Evolutionary conservation across 768 basidiomycete genomes (phyloP).

Genomic region (Fistulinella prunicolor): DNA sequence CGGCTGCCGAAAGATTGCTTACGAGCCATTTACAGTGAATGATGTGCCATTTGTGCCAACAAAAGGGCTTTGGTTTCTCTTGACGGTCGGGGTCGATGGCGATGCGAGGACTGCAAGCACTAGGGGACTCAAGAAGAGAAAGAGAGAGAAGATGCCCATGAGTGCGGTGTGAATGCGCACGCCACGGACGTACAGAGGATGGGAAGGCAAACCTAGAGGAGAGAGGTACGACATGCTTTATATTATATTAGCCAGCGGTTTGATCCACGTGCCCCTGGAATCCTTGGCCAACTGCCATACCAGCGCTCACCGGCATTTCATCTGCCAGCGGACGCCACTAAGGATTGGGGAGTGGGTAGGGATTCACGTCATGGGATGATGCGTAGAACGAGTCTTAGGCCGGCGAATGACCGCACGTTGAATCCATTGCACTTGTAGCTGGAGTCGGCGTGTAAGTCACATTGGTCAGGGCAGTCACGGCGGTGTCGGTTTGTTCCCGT

Average conservation of each 20-base stretch:
- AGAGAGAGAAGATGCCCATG: conserved; percentile 37
- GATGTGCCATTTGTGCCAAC: conserved; percentile 43
- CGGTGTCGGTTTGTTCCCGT: too few relatives aligned
- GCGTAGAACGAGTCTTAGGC: too few relatives aligned
- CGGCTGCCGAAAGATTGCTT: not conserved
- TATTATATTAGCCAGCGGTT: conserved; percentile 6
- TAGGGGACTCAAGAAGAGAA: conserved; percentile 29
- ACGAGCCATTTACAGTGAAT: conserved; percentile 58
- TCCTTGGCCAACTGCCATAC: not conserved
- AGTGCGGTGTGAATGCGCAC: conserved; percentile 19
- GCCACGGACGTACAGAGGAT: not conserved
- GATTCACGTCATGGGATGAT: too few relatives aligned
- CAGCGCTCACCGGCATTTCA: conserved; percentile 6
- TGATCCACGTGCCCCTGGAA: conserved; percentile 16
- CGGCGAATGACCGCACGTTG: not conserved
- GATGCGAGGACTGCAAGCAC: conserved; percentile 28
- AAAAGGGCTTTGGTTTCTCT: conserved; percentile 38
- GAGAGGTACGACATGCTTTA: conserved; percentile 9
- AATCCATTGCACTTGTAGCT: too few relatives aligned
- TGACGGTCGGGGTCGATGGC: conserved; percentile 33
- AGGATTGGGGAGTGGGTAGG: too few relatives aligned
- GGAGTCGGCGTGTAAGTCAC: too few relatives aligned
- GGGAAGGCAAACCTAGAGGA: not conserved
- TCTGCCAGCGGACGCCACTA: not conserved
- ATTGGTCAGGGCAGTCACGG: too few relatives aligned